Evolutionary conservation across 306 rosid genomes (phyloP), one percentile per base, ranked within the genome.

Genomic region (Vachellia collinsii): DNA sequence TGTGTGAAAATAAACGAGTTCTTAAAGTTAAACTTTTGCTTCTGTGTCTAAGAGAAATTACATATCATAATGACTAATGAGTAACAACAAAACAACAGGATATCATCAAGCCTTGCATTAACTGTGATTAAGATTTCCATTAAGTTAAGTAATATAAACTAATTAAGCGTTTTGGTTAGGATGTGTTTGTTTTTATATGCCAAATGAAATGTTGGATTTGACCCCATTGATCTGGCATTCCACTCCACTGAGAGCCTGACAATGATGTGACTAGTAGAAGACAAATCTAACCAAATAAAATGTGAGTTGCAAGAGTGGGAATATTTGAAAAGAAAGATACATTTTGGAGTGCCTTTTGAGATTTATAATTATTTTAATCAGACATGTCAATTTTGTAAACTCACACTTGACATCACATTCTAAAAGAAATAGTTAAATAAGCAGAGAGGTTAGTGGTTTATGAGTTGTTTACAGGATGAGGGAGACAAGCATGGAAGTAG

Each of bases 161-260:
- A 63, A 81, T 29, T 29, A 29, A 77, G 0, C 0, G 2, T 83
- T 85, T 36, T 62, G 68, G 85, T 42, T 50, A 70, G 77, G 56
- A 66, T 77, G 71, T 72, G 53, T 61, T 68, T 61, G 80, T 62
- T 77, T 42, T 70, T 54, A 77, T 70, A 76, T 83, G 84, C 80
- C 70, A 51, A 54, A 72, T 82, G 72, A 70, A 66, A 82, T 70
- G 77, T 67, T 78, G 73, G 83, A 83, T 72, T 89, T 75, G 70
- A 77, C 82, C 87, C 86, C 82, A 75, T 85, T 88, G 90, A 92
- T 83, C 89, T 87, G 93, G 91, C 85, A 88, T 86, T 87, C 90
- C 93, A 86, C 97, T 88, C 80, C 86, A 81, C 86, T 20, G 9
- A 48, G 74, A 72, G 83, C 79, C 0, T 74, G 97, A 90, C 54